Conservation (phyloP, 148 eudicot genomes). For the Rhododendron griersonianum region DNA sequence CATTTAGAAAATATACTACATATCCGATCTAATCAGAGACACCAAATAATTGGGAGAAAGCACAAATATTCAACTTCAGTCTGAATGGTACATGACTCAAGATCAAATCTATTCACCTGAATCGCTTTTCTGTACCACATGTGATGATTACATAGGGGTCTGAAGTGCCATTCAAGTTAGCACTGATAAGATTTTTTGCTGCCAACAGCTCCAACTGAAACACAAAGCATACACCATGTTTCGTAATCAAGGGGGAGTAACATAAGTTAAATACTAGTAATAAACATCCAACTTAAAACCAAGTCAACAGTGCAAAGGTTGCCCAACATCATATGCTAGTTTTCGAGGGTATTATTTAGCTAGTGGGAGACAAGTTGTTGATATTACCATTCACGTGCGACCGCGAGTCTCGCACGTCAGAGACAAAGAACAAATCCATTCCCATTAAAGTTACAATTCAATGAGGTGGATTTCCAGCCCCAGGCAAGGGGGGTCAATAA, state of each 20-base stretch:
- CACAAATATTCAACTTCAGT: neutral
- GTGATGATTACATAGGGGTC: constrained; percentile 95
- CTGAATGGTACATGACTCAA: neutral
- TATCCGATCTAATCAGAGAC: neutral
- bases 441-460: neutral
- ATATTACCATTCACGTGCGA: neutral
- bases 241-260: neutral
- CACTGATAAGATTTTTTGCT: constrained; percentile 81
- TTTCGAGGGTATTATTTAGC: neutral
- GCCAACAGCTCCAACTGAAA: constrained; percentile 77
- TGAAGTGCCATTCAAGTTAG: constrained; percentile 89
- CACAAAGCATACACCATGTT: neutral
- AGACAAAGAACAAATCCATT: neutral
- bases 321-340: neutral
- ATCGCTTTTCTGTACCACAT: constrained; percentile 83
- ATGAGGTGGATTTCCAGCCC: neutral
- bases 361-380: neutral
- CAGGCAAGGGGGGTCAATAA: neutral
- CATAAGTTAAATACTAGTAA: neutral
- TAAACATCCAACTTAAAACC: neutral
- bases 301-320: neutral
- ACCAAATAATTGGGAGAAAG: neutral
- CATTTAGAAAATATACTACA: neutral
- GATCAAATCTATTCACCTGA: constrained; percentile 52
- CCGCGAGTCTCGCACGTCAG: neutral